Base-by-base conservation (phyloP, 1,139 yeast species). In the Suhomyces atakaporum region DNA sequence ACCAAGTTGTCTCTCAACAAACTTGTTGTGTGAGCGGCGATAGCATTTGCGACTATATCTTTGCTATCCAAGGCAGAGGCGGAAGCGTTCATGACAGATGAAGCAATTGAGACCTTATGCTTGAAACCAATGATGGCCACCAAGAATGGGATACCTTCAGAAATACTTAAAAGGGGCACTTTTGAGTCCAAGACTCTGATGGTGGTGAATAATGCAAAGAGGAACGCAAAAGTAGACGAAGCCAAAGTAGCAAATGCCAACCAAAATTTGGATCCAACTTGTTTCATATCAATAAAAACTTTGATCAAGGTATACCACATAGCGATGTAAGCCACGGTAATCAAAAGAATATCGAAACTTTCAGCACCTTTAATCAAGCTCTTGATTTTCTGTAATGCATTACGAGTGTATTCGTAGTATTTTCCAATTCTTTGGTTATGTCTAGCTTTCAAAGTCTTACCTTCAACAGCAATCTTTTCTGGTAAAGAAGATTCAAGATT, bases 51-150 rank as follows among this genome's bases (percentile, higher is more conserved):
- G 36, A 77, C 78, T 28, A 75, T 67, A 25, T 67, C 59, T 27
- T 68, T 62, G 26, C 71, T 77, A 41, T 75, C 78, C 26, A 54
- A 52, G 4, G 67, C 52, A 12, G 63, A 53, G 10, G 62, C 47
- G 12, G 53, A 51, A 37, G 69, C 69, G 38, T 62, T 60, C 53
- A 82, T 61, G 25, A 84, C 82, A 35, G 79, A 74, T 19, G 81
- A 72, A 1, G 97, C 86, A 48, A 90, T 75, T 19, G 81, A 73
- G 18, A 88, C 78, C 55, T 92, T 89, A 60, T 87, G 88, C 55
- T 89, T 90, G 64, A 92, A 92, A 1, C 98, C 98, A 53, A 92
- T 80, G 7, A 90, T 83, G 16, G 96, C 92, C 14, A 90, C 96
- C 52, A 92, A 73, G 62, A 92, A 92, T 16, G 98, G 98, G 33